Evolutionary conservation across 306 rosid genomes (phyloP).

Genomic region (Vigna trinervia): DNA sequence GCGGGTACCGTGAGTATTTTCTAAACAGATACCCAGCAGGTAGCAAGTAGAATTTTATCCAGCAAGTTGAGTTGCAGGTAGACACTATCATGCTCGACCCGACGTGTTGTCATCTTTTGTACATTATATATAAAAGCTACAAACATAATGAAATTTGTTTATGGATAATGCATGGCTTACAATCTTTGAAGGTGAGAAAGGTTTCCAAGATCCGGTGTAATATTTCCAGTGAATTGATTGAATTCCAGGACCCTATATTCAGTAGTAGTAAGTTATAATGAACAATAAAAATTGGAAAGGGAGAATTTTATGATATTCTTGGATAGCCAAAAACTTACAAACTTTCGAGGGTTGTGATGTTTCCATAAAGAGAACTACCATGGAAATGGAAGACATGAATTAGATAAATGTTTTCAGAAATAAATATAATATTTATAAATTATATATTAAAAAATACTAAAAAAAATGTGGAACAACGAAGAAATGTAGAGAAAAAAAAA

Average conservation of each 20-base stretch:
- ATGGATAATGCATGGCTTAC: slow-evolving; percentile 32
- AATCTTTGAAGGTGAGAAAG: slow-evolving; percentile 48
- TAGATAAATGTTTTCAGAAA: not conserved
- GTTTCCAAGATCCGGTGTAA: slow-evolving; percentile 60
- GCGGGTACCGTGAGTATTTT: no score
- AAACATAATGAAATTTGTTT: no score
- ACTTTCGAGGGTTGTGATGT: slow-evolving; percentile 24
- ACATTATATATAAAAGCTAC: no score
- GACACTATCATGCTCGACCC: no score
- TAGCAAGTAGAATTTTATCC: no score
- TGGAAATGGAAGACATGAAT: not conserved
- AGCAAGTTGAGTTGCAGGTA: no score
- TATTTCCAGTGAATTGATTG: slow-evolving; percentile 54
- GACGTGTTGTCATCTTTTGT: no score
- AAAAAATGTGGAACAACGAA: no score
- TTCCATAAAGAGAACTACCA: slow-evolving; percentile 55
- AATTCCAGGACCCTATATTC: slow-evolving; percentile 51
- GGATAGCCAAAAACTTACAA: slow-evolving; percentile 53
- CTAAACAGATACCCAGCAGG: no score
- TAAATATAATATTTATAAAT: not conserved
- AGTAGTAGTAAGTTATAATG: not conserved
- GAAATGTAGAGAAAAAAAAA: not conserved
- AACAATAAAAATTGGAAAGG: not conserved
- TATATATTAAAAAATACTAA: not conserved
- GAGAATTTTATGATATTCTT: no score